Percentiles rank a stretch among this genome's conserved stretches.
Evolutionary conservation across 257 asterid genomes (phyloP).

Genomic region (Nicotiana obtusifolia): DNA sequence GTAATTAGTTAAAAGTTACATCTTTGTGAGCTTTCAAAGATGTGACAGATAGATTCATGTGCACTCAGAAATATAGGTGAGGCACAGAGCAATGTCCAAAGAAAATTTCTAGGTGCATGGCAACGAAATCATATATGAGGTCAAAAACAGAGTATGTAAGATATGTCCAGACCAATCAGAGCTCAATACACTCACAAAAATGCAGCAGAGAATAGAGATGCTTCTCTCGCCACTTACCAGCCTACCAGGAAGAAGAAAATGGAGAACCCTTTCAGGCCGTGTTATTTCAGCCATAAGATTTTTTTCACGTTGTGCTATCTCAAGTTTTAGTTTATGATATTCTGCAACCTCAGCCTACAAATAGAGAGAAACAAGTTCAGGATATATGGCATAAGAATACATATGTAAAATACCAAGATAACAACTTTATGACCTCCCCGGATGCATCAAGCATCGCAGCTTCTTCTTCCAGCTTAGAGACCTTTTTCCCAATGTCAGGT

Average conservation of each 20-base stretch:
- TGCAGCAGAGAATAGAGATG: background rate
- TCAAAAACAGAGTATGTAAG: background rate
- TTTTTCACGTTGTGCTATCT: slow-evolving; percentile 71
- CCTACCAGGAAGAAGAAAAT: slow-evolving; percentile 85
- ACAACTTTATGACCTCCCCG: slow-evolving; percentile 60
- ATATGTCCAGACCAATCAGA: background rate
- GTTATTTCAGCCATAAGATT: slow-evolving; percentile 88
- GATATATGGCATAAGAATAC: slow-evolving; percentile 2
- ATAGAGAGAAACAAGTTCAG: slow-evolving; percentile 14
- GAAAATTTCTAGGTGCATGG: background rate
- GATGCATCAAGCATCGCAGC: slow-evolving; percentile 87
- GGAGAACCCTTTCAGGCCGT: slow-evolving; percentile 80
- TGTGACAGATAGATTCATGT: background rate
- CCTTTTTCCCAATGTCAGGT: slow-evolving; percentile 83
- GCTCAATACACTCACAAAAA: background rate
- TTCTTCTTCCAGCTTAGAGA: slow-evolving; percentile 82
- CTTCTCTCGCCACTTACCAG: slow-evolving; percentile 53
- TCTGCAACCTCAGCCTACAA: slow-evolving; percentile 82
- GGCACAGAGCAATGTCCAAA: background rate
- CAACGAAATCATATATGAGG: background rate
- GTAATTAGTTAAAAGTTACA: background rate
- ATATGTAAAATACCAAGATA: slow-evolving; percentile 13
- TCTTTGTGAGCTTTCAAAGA: background rate
- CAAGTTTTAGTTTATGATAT: slow-evolving; percentile 78
- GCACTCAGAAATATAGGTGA: background rate